Conservation (phyloP, 345 rosid genomes). For the Euphorbia pulcherrima region DNA sequence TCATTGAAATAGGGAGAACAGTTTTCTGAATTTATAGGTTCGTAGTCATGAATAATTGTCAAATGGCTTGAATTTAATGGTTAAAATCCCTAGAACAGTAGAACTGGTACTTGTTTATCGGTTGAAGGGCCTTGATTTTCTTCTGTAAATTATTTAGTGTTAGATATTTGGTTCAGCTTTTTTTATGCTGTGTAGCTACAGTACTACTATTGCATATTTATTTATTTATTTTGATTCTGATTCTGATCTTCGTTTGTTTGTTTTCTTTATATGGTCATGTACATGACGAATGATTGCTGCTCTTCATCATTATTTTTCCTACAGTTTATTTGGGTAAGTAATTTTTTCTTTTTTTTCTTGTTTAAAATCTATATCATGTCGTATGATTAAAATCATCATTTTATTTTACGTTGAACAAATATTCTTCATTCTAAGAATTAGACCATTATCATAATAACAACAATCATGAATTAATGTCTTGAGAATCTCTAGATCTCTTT, state of each 20-base stretch:
- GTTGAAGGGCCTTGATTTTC: slow-evolving; percentile 13
- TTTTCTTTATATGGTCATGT: slow-evolving; percentile 39
- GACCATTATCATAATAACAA: not conserved
- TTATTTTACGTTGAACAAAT: slow-evolving; percentile 19
- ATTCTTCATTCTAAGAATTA: slow-evolving; percentile 12
- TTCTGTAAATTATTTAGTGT: not conserved
- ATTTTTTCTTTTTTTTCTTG: slow-evolving; percentile 23
- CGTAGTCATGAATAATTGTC: not conserved
- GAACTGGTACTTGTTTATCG: not conserved
- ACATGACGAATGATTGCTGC: slow-evolving; percentile 43
- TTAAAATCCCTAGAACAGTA: not conserved
- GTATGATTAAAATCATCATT: slow-evolving; percentile 26
- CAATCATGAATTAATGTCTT: slow-evolving; percentile 4
- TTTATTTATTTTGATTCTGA: slow-evolving; percentile 18
- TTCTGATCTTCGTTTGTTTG: slow-evolving; percentile 36
- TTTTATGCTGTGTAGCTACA: not conserved
- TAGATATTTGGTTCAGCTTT: not conserved
- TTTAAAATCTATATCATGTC: not conserved
- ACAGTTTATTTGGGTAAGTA: slow-evolving; percentile 88
- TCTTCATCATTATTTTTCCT: slow-evolving; percentile 30
- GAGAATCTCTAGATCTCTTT: no score
- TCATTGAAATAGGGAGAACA: no score
- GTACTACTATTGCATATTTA: not conserved
- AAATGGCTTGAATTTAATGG: not conserved
- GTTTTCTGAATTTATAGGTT: no score